Percentiles rank a stretch among this genome's conserved stretches.
Conservation (phyloP, 1,139 yeast species). For the Geotrichum candidum region DNA sequence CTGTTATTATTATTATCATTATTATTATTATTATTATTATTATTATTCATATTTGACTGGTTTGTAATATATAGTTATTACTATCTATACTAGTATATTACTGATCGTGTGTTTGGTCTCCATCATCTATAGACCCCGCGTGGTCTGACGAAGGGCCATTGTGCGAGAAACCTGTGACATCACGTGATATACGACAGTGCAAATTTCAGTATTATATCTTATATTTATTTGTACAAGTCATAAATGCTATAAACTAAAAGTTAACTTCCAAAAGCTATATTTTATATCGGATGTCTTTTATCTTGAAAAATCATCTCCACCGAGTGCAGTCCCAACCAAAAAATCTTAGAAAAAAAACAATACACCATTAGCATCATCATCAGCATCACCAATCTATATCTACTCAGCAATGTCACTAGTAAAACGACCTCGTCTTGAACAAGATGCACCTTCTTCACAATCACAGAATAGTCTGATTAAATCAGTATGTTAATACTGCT, state of each 20-base stretch:
- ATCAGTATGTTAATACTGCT: not conserved
- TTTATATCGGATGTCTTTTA: too few relatives aligned
- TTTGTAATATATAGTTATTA: too few relatives aligned
- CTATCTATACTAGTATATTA: too few relatives aligned
- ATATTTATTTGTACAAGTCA: not conserved
- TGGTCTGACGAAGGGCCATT: too few relatives aligned
- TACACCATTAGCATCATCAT: not conserved
- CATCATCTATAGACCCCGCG: too few relatives aligned
- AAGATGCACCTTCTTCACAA: not conserved
- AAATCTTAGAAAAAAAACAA: not conserved
- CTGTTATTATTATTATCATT: conserved; percentile 8
- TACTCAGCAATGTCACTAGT: conserved; percentile 4
- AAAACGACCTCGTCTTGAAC: conserved; percentile 7
- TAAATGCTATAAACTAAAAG: too few relatives aligned
- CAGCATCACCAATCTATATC: not conserved
- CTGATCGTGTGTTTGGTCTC: too few relatives aligned
- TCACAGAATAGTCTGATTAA: not conserved
- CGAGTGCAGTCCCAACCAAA: not conserved
- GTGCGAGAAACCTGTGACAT: too few relatives aligned
- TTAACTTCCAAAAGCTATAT: too few relatives aligned
- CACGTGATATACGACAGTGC: too few relatives aligned
- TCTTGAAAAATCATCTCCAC: not conserved
- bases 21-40: too few relatives aligned
- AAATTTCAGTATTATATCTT: not conserved
- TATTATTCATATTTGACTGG: too few relatives aligned